Base-by-base conservation (phyloP, 169 alveolate genomes). In the Plasmodium falciparum region DNA sequence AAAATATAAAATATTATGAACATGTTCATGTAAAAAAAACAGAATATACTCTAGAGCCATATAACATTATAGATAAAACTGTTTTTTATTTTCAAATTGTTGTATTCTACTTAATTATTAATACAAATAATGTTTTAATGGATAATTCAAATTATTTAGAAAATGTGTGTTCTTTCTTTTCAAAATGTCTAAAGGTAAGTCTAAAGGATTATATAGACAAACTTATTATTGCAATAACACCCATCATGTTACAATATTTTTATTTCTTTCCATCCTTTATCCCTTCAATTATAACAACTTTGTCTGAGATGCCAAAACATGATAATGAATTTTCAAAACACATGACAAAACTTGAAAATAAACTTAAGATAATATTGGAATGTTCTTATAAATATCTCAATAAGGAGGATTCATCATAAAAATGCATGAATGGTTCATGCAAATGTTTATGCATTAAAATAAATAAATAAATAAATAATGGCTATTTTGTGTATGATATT, bases 181-280 rank as follows among this genome's bases (percentile, higher is more conserved):
- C 15, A 15, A 58, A 62, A 12, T 83, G 85, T 26, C 47, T 83
- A 15, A 65, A 83, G 39, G 17, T 26, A 43, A 54, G 65, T 73
- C 13, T 43, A 20, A 83, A 62, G 26, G 73, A 71, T 11, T 29
- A 83, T 50, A n/a, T 83, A 1, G 74, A 54, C 15, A n/a, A 83
- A 1, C 70, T 83, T 12, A 63, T 83, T 3, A 13, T 50, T n/a
- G 33, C 85, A 12, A 43, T 70, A 11, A 54, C 59, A 1, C 91
- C 85, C 8, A 47, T 29, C 6, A 69, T 83, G 85, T 3, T 83
- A 8, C 78, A 83, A 8, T 83, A 39, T 69, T 83, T 69, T 39
- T 83, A 83, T 62, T 83, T 83, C 54, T 83, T 83, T 8, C 91
- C 91, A 7, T 58, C 86, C 4, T 58, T 83, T 20, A 83, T 83